phyloP scores from a whole-genome alignment of 2,329 filamentous ascomycete genomes.

The Chaetomium strumarium region DNA sequence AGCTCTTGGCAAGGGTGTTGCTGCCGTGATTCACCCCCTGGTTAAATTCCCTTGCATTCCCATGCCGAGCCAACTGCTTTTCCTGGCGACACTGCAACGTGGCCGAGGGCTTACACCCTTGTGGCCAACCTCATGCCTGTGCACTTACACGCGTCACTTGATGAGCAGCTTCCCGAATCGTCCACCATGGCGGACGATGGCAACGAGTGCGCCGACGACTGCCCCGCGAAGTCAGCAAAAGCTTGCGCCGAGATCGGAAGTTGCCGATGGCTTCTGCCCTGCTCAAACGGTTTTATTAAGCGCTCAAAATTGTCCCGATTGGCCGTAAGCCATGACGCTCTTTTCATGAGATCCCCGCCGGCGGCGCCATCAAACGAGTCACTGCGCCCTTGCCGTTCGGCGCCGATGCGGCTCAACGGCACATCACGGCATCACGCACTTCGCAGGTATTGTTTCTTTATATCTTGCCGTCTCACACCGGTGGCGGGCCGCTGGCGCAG shows the following conservation, averaged over 20 bases:
- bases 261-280: conserved; percentile 15
- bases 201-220: conserved; percentile 1
- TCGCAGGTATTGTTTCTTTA: conserved; percentile 1
- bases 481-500: conserved; percentile 1
- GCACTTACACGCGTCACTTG: conserved; percentile 14
- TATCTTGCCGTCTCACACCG: not conserved
- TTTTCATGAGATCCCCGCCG: conserved; percentile 13
- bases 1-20: not conserved
- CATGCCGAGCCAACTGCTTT: conserved; percentile 7
- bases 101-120: conserved; percentile 7
- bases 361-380: not conserved
- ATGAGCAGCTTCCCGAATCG: conserved; percentile 24
- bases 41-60: not conserved
- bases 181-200: conserved; percentile 7
- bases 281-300: conserved; percentile 3
- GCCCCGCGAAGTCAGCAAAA: conserved; percentile 1
- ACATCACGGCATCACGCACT: not conserved
- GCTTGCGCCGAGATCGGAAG: conserved; percentile 23
- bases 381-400: not conserved
- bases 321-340: conserved; percentile 16
- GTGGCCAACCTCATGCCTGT: no score
- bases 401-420: conserved; percentile 14
- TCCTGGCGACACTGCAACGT: conserved; percentile 16
- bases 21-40: not conserved
- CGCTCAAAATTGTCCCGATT: conserved; percentile 21